phyloP scores from a whole-genome alignment of 23 red algal genomes.

The Gracilariopsis chorda region DNA sequence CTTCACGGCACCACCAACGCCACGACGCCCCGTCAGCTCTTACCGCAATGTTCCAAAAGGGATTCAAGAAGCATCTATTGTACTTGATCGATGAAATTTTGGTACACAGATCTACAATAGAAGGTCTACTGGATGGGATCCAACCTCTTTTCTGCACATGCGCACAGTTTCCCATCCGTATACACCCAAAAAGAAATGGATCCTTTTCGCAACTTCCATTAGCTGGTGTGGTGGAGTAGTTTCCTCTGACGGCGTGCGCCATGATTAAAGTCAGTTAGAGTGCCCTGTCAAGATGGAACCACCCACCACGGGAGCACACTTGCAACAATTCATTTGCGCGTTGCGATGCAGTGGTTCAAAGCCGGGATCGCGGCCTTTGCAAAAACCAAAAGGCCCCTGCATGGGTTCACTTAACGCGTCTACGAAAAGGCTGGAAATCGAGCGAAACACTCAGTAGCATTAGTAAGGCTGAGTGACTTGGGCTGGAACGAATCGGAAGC shows the following conservation, averaged over 20 bases:
- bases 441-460: not conserved
- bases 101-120: not conserved
- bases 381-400: not conserved
- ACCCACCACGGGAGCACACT: not conserved
- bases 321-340: conserved; percentile 4
- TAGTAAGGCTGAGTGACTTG: not conserved
- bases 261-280: not conserved
- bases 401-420: not conserved
- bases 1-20: not conserved
- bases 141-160: not conserved
- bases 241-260: not conserved
- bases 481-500: not conserved
- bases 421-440: not conserved
- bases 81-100: not conserved
- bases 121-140: not conserved
- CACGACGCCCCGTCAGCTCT: not conserved
- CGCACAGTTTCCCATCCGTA: not conserved
- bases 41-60: not conserved
- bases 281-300: not conserved
- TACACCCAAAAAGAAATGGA: not conserved
- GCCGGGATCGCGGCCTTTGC: not conserved
- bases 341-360: not conserved
- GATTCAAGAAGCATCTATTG: not conserved
- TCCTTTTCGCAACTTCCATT: not conserved
- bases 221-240: not conserved